Evolutionary conservation across 140 eudicot genomes (phyloP).

Genomic region (Stevia rebaudiana): DNA sequence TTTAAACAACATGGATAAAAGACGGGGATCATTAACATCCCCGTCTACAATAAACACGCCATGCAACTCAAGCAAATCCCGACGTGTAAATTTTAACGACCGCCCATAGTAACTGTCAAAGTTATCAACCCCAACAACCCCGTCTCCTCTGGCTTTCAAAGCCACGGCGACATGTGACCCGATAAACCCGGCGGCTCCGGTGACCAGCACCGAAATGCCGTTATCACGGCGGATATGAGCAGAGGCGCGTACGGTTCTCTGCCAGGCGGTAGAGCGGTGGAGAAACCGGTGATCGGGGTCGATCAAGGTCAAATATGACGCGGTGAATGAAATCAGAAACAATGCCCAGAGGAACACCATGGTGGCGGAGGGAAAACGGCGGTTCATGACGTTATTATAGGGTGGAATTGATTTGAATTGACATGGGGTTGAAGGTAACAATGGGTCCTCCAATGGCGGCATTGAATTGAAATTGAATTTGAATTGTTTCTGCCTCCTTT

Average conservation of each 20-base stretch:
- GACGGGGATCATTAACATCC: constrained; percentile 48
- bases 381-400: constrained; percentile 21
- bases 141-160: constrained; percentile 60
- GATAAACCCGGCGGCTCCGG: constrained; percentile 86
- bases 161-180: constrained; percentile 66
- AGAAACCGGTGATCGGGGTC: constrained; percentile 29
- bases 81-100: constrained; percentile 43
- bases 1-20: constrained; percentile 41
- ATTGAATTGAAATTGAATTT: constrained; percentile 2
- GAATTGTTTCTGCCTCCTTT: constrained; percentile 16
- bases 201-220: constrained; percentile 53
- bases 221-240: constrained; percentile 42
- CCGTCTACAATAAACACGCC: constrained; percentile 42
- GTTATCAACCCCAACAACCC: constrained; percentile 78
- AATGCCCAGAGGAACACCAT: constrained; percentile 53
- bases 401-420: constrained; percentile 22
- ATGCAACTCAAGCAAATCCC: constrained; percentile 25
- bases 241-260: constrained; percentile 34
- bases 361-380: constrained; percentile 36
- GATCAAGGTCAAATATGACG: constrained; percentile 33
- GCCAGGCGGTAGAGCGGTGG: constrained; percentile 41
- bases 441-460: constrained; percentile 39
- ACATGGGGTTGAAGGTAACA: constrained; percentile 23
- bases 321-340: constrained; percentile 39
- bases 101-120: constrained; percentile 56